phyloP scores from a whole-genome alignment of 78 protist species.

The Dictyostelium capitatum region DNA sequence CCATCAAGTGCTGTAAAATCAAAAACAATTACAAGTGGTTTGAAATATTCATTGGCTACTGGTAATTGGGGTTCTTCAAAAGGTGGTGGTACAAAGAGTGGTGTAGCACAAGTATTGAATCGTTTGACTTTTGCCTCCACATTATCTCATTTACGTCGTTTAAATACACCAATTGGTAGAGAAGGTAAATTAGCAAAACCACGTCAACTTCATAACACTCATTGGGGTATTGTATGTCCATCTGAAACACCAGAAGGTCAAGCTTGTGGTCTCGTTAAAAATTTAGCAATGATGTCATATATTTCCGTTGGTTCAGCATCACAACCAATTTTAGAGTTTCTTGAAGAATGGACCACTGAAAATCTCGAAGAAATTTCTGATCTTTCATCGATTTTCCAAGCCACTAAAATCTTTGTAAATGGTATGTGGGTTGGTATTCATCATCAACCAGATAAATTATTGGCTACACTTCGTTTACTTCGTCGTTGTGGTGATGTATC shows the following conservation, averaged over 20 bases:
- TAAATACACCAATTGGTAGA: slow-evolving; percentile 98
- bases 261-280: slow-evolving; percentile 98
- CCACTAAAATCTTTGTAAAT: slow-evolving; percentile 93
- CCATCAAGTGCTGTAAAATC: slow-evolving; percentile 39
- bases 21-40: slow-evolving; percentile 92
- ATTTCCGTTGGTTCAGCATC: slow-evolving; percentile 96
- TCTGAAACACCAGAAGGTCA: slow-evolving; percentile 99
- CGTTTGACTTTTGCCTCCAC: slow-evolving; percentile 98
- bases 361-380: slow-evolving; percentile 91
- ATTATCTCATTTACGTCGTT: slow-evolving; percentile 99
- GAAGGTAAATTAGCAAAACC: slow-evolving; percentile 98
- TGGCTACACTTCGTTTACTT: slow-evolving; percentile 78
- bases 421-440: slow-evolving; percentile 97
- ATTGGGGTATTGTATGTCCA: slow-evolving; percentile 99
- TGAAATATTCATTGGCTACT: slow-evolving; percentile 94
- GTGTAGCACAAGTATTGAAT: slow-evolving; percentile 97
- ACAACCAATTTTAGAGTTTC: slow-evolving; percentile 75
- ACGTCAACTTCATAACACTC: slow-evolving; percentile 97
- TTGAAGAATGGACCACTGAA: slow-evolving; percentile 51
- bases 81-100: slow-evolving; percentile 97
- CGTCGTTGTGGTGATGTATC: slow-evolving; percentile 92
- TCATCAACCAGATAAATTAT: slow-evolving; percentile 88
- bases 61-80: slow-evolving; percentile 99
- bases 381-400: slow-evolving; percentile 17
- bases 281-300: slow-evolving; percentile 98